Conservation (phyloP, 2,329 filamentous ascomycete species). For the Fusarium fujikuroi region DNA sequence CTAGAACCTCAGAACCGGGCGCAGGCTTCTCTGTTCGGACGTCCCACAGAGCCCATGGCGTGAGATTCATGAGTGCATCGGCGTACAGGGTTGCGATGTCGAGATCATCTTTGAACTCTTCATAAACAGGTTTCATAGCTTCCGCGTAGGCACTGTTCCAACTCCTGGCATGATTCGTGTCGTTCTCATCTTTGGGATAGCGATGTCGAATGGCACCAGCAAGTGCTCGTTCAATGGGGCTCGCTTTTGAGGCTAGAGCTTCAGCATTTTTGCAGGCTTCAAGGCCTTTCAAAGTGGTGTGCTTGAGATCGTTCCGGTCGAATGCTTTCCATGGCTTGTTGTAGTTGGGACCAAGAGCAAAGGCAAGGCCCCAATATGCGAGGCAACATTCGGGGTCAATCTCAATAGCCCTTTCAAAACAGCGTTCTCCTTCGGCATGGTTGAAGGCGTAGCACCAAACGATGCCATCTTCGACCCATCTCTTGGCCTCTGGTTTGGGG, state of each 20-base stretch:
- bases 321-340: conserved; percentile 73
- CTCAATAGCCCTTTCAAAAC: conserved; percentile 67
- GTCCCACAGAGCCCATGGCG: conserved; percentile 56
- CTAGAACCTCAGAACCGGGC: conserved; percentile 47
- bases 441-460: conserved; percentile 78
- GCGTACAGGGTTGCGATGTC: conserved; percentile 47
- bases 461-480: conserved; percentile 75
- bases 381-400: conserved; percentile 66
- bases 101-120: conserved; percentile 50
- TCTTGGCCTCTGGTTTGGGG: conserved; percentile 60
- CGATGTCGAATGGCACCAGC: conserved; percentile 70
- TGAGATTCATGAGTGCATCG: conserved; percentile 57
- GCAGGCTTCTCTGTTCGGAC: conserved; percentile 48
- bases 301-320: conserved; percentile 36
- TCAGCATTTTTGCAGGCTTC: conserved; percentile 29
- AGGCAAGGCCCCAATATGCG: conserved; percentile 75
- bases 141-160: conserved; percentile 47
- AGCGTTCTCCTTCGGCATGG: conserved; percentile 71
- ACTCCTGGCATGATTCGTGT: conserved; percentile 54
- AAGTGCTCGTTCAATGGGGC: conserved; percentile 66
- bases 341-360: conserved; percentile 75
- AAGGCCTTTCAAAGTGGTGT: conserved; percentile 26
- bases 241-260: conserved; percentile 22
- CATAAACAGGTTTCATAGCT: conserved; percentile 50
- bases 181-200: conserved; percentile 62